These are phyloP conservation scores for Exserohilum rostratum DNA, from an alignment of 2,329 filamentous ascomycete genomes.

Conservation along the genomic window DNA sequence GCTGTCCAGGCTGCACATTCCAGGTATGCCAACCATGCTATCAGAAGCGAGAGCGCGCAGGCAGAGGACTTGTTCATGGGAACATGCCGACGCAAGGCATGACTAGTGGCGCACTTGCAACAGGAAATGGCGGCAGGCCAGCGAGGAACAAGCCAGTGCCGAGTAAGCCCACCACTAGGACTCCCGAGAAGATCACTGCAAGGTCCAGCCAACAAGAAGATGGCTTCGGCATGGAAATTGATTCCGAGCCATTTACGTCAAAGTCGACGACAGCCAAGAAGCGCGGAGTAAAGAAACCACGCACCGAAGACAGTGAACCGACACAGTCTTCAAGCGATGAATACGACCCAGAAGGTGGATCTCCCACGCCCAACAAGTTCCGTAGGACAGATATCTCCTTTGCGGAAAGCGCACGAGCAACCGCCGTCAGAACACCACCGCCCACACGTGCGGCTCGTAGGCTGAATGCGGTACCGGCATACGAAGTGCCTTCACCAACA, in stretches of 20 bases:
- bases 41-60: conserved; percentile 13
- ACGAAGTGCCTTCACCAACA: background rate
- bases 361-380: conserved; percentile 17
- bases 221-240: background rate
- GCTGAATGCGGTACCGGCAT: background rate
- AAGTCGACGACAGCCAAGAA: conserved; percentile 8
- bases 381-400: conserved; percentile 14
- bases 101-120: background rate
- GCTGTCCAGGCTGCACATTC: conserved; percentile 44
- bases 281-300: conserved; percentile 5
- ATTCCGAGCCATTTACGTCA: background rate
- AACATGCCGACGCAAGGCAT: conserved; percentile 17
- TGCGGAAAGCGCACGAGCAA: conserved; percentile 11
- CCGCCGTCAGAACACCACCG: background rate
- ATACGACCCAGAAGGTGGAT: conserved; percentile 8
- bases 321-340: conserved; percentile 16
- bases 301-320: background rate
- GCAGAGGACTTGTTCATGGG: conserved; percentile 31
- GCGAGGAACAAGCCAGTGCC: conserved; percentile 7
- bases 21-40: conserved; percentile 42
- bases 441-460: conserved; percentile 4
- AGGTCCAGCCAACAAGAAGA: background rate
- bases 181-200: background rate
- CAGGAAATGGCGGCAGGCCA: background rate
- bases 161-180: background rate